phyloP scores from a whole-genome alignment of 208 protist species.

The Kentomonas sorsogonicus region DNA sequence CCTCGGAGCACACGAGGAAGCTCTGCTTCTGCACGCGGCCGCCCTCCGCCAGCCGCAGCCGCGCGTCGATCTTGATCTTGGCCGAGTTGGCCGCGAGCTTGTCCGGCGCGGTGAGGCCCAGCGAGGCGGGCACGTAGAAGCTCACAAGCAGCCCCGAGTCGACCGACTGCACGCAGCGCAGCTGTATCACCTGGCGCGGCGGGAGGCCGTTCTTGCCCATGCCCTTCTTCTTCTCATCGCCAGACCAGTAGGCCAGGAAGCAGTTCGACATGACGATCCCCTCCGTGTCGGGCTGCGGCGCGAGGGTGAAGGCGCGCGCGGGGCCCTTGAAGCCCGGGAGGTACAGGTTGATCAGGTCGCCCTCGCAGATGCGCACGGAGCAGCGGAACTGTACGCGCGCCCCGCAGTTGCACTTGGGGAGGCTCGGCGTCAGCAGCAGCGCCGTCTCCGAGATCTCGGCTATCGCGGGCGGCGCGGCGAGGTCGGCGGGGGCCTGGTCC shows the following conservation, averaged over 20 bases:
- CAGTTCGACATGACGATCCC: constrained; percentile 26
- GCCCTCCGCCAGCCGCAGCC: constrained; percentile 29
- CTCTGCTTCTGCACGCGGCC: constrained; percentile 57
- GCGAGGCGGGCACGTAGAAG: constrained; percentile 43
- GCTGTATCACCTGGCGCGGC: constrained; percentile 58
- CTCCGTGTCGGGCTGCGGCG: constrained; percentile 23
- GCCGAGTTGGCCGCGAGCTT: constrained; percentile 62
- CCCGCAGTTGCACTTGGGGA: constrained; percentile 31
- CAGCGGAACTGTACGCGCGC: constrained; percentile 57
- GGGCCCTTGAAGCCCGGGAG: constrained; percentile 42
- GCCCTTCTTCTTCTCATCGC: constrained; percentile 40
- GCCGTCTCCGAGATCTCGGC: constrained; percentile 21
- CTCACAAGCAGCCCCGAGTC: constrained; percentile 47
- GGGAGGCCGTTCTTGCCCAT: constrained; percentile 41
- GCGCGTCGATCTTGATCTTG: constrained; percentile 79
- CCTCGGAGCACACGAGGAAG: constrained; percentile 46
- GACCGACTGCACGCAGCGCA: constrained; percentile 47
- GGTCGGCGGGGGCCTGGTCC: background rate
- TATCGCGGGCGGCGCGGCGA: constrained; percentile 9
- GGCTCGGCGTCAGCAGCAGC: constrained; percentile 28
- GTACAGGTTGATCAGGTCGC: constrained; percentile 34
- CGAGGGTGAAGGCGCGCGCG: constrained; percentile 25
- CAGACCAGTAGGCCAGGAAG: constrained; percentile 78
- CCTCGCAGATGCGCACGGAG: constrained; percentile 36
- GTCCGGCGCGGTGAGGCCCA: constrained; percentile 54